Conservation (phyloP, 345 rosid species). For the Combretum micranthum region DNA sequence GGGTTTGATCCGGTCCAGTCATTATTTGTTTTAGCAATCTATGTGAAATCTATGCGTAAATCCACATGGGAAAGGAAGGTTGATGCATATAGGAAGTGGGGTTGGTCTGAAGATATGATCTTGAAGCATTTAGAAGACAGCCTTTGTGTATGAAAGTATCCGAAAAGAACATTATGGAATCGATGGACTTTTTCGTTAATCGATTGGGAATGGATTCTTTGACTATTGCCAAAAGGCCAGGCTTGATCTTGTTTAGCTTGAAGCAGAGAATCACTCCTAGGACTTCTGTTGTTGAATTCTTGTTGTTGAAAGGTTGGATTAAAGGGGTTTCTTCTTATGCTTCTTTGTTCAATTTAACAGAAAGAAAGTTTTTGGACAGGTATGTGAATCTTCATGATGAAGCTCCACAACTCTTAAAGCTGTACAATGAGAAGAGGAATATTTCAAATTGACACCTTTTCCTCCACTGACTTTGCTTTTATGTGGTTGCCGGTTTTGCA, state of each 20-base stretch:
- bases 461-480: no score
- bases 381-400: not conserved
- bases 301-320: constrained; percentile 12
- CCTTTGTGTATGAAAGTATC: constrained; percentile 15
- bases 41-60: constrained; percentile 2
- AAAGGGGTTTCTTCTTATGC: not conserved
- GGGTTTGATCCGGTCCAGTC: not conserved
- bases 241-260: constrained; percentile 14
- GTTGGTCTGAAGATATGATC: constrained; percentile 26
- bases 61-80: constrained; percentile 12
- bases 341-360: not conserved
- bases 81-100: constrained; percentile 16
- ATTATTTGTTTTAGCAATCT: constrained; percentile 1
- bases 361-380: constrained; percentile 13
- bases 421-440: no score
- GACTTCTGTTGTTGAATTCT: constrained; percentile 11
- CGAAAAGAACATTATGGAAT: constrained; percentile 10
- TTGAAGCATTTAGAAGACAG: constrained; percentile 16
- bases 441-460: no score
- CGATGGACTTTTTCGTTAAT: constrained; percentile 20
- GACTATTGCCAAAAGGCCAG: constrained; percentile 15
- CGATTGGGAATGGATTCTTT: constrained; percentile 14
- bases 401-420: no score
- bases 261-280: constrained; percentile 22
- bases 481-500: no score